phyloP scores from a whole-genome alignment of 106 monocot species.

The Alisma plantagoaquatica region DNA sequence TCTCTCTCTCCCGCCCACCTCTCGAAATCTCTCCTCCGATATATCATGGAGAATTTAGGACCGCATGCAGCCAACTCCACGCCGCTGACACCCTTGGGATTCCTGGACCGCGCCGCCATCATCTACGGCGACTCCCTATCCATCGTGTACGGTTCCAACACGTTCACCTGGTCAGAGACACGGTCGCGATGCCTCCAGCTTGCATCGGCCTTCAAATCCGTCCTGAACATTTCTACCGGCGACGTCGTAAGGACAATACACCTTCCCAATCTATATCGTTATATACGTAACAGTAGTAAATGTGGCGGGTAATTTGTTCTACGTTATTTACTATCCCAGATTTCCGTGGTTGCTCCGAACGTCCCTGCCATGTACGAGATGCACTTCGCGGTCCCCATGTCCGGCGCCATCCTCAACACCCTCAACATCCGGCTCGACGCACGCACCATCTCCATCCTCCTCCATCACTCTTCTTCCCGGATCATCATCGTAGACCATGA shows the following conservation, averaged over 20 bases:
- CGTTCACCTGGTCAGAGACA: constrained; percentile 65
- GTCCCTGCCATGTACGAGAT: constrained; percentile 67
- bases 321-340: not conserved
- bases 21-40: no score
- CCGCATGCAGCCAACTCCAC: constrained; percentile 47
- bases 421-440: constrained; percentile 75
- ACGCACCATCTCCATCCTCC: constrained; percentile 34
- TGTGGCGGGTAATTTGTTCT: no score
- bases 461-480: constrained; percentile 51
- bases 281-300: not conserved
- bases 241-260: constrained; percentile 64
- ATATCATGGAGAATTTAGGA: constrained; percentile 40
- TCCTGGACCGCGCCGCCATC: constrained; percentile 41
- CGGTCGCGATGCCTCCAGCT: constrained; percentile 48
- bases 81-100: constrained; percentile 45
- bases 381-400: constrained; percentile 93
- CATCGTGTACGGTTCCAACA: constrained; percentile 23
- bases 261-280: not conserved
- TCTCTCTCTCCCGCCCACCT: no score
- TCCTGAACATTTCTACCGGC: constrained; percentile 42
- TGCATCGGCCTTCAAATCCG: constrained; percentile 40
- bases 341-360: constrained; percentile 74
- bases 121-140: constrained; percentile 46
- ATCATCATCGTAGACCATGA: constrained; percentile 63
- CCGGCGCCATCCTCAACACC: constrained; percentile 73